Evolutionary conservation across 2,329 filamentous ascomycete species (phyloP).

Genomic region (Coniella lustricola): DNA sequence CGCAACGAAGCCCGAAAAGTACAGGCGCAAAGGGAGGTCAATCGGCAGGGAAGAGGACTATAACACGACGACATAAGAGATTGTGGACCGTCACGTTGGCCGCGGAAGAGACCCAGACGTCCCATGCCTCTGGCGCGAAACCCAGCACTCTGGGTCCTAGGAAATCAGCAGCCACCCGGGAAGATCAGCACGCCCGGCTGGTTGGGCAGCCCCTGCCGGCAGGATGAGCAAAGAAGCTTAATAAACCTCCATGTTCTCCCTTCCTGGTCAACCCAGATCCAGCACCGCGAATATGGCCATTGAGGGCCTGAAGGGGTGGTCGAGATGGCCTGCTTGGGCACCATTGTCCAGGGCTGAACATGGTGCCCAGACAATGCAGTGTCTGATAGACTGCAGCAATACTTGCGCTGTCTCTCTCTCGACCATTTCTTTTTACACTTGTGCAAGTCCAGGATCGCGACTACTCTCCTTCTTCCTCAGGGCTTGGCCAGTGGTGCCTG

Average conservation of each 20-base stretch:
- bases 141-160: slow-evolving; percentile 15
- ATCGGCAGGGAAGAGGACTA: not conserved
- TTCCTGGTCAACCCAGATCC: not conserved
- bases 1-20: not conserved
- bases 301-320: too few relatives aligned
- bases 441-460: slow-evolving; percentile 1
- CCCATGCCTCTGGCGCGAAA: slow-evolving; percentile 9
- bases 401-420: too few relatives aligned
- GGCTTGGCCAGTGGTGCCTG: slow-evolving; percentile 1
- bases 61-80: slow-evolving; percentile 8
- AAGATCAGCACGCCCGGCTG: slow-evolving; percentile 12
- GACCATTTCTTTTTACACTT: not conserved
- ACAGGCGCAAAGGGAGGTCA: not conserved
- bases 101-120: slow-evolving; percentile 6
- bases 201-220: slow-evolving; percentile 9
- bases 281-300: not conserved
- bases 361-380: not conserved
- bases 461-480: slow-evolving; percentile 3
- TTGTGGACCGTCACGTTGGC: slow-evolving; percentile 1
- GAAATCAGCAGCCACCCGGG: slow-evolving; percentile 16
- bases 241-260: not conserved
- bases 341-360: not conserved
- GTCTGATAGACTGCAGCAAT: not conserved
- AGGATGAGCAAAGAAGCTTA: slow-evolving; percentile 5
- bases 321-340: too few relatives aligned